These are phyloP conservation scores for Amauroascus verrucosus DNA, from an alignment of 2,329 filamentous ascomycete genomes.

Conservation along the genomic window DNA sequence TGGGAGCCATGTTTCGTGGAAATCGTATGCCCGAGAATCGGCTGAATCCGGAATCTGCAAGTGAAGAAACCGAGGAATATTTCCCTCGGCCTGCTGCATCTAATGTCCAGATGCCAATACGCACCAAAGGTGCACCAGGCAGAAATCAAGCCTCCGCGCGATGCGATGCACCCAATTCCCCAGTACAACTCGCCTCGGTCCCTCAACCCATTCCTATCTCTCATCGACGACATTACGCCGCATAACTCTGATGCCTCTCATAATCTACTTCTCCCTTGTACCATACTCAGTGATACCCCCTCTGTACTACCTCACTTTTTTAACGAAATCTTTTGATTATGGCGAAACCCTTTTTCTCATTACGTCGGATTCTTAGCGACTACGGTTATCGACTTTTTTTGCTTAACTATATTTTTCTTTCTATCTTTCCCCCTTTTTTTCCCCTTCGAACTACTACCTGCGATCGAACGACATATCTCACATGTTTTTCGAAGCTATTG, in stretches of 20 bases:
- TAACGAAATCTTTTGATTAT: neutral
- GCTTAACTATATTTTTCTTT: constrained; percentile 2
- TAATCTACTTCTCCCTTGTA: neutral
- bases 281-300: constrained; percentile 9
- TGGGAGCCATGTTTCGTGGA: constrained; percentile 39
- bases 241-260: neutral
- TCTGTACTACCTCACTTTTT: constrained; percentile 3
- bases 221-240: constrained; percentile 14
- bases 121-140: neutral
- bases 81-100: constrained; percentile 4
- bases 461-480: neutral
- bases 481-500: neutral
- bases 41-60: constrained; percentile 24
- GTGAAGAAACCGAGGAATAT: constrained; percentile 11
- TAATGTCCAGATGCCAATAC: neutral
- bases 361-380: neutral
- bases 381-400: neutral
- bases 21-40: constrained; percentile 35
- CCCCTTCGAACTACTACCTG: too few relatives aligned
- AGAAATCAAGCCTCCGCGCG: neutral
- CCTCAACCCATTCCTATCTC: constrained; percentile 18
- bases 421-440: neutral
- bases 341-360: neutral
- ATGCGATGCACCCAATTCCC: constrained; percentile 8
- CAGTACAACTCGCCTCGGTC: constrained; percentile 3